Evolutionary conservation across 139 green algal species (phyloP).

Genomic region (Chlorella sp.): DNA sequence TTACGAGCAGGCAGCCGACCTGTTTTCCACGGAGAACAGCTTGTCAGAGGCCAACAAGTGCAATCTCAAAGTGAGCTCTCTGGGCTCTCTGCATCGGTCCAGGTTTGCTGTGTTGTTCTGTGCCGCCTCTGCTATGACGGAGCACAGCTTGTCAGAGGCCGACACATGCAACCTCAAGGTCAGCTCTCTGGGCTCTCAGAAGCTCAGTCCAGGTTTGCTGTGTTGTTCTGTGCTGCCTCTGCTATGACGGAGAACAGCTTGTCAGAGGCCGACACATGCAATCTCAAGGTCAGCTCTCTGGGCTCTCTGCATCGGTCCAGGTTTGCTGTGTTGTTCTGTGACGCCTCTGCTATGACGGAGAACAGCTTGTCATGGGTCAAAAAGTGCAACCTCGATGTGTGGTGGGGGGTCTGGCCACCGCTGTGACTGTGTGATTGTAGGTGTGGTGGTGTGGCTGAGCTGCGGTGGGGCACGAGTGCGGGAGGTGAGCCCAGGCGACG

Average conservation of each 20-base stretch:
- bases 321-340: too few relatives aligned
- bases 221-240: too few relatives aligned
- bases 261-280: constrained; percentile 85
- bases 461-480: too few relatives aligned
- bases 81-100: background rate
- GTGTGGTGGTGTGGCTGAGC: background rate
- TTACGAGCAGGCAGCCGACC: constrained; percentile 84
- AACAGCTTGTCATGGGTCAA: too few relatives aligned
- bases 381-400: constrained; percentile 81
- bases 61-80: constrained; percentile 68
- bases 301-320: background rate
- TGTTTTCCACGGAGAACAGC: constrained; percentile 86
- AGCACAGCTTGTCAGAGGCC: too few relatives aligned
- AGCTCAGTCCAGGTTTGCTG: background rate
- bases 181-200: background rate
- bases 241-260: constrained; percentile 81
- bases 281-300: constrained; percentile 68
- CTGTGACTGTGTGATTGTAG: background rate
- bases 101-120: background rate
- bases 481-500: too few relatives aligned
- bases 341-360: too few relatives aligned
- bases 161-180: constrained; percentile 84
- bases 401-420: background rate
- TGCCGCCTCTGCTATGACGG: too few relatives aligned
- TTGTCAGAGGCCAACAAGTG: constrained; percentile 86